Percentiles rank a stretch among this genome's conserved stretches.
Conservation (phyloP, 2,329 filamentous ascomycete genomes). For the Xylariaceae sp. region DNA sequence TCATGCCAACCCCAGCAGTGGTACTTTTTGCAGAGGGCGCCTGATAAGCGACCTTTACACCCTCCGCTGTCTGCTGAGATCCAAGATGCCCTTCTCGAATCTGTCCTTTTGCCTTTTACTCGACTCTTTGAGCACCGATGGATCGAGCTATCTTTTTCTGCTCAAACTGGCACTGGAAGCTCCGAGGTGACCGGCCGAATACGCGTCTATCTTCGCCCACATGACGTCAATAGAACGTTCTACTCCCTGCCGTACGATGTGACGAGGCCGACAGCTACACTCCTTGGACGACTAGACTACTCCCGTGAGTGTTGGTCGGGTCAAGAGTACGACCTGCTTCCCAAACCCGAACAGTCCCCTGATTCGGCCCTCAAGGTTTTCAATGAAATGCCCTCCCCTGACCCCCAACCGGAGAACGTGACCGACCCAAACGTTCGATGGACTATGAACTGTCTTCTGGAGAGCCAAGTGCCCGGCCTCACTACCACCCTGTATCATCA, state of each 20-base stretch:
- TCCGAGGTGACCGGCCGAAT: slow-evolving; percentile 29
- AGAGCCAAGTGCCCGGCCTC: slow-evolving; percentile 50
- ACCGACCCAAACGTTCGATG: slow-evolving; percentile 45
- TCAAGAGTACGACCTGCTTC: slow-evolving; percentile 26
- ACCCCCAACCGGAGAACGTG: slow-evolving; percentile 47
- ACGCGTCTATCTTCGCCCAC: slow-evolving; percentile 59
- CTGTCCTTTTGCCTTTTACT: slow-evolving; percentile 21
- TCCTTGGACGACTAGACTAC: slow-evolving; percentile 53
- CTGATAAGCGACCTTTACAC: slow-evolving; percentile 15
- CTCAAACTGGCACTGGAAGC: slow-evolving; percentile 12
- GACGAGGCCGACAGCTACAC: slow-evolving; percentile 37
- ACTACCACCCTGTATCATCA: slow-evolving; percentile 67
- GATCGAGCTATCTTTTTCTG: slow-evolving; percentile 39
- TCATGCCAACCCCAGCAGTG: slow-evolving; percentile 20
- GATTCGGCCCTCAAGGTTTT: slow-evolving; percentile 64
- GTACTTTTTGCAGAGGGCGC: slow-evolving; percentile 24
- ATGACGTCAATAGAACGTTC: slow-evolving; percentile 53
- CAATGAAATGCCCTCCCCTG: slow-evolving; percentile 66
- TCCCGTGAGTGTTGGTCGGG: slow-evolving; percentile 53
- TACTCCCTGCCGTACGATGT: slow-evolving; percentile 48
- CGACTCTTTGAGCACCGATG: slow-evolving; percentile 35
- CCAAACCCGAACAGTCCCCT: slow-evolving; percentile 33
- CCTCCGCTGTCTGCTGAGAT: slow-evolving; percentile 17
- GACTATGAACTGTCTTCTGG: slow-evolving; percentile 51
- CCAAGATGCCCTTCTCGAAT: slow-evolving; percentile 28